Percentiles rank a stretch among this genome's conserved stretches.
These are phyloP conservation scores for Sporothrix inflata DNA, from an alignment of 2,329 filamentous ascomycete genomes.

Conservation along the genomic window DNA sequence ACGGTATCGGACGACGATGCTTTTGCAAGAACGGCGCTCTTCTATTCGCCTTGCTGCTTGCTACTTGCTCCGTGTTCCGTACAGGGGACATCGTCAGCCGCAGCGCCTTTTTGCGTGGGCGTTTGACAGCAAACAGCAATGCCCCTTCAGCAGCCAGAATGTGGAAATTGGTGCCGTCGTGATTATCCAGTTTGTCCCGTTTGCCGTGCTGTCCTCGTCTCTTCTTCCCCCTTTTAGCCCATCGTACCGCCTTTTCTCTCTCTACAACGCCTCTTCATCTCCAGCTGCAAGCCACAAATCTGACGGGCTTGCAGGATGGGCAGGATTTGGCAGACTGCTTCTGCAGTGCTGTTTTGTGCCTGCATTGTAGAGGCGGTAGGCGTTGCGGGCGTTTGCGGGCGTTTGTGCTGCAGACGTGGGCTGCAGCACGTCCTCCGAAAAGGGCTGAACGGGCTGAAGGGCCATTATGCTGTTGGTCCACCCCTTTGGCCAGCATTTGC, in stretches of 20 bases:
- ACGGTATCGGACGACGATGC: background rate
- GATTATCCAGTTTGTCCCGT: background rate
- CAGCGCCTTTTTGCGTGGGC: background rate
- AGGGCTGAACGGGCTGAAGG: background rate
- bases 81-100: background rate
- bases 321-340: background rate
- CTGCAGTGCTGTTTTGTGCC: background rate
- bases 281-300: conserved; percentile 14
- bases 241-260: background rate
- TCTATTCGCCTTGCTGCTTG: background rate
- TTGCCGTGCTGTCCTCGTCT: background rate
- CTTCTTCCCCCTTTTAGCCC: background rate
- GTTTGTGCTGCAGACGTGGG: background rate
- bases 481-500: background rate
- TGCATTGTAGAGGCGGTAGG: background rate
- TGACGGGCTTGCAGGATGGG: background rate
- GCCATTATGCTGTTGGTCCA: background rate
- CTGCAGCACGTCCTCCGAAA: background rate
- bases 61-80: background rate
- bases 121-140: background rate
- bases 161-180: background rate
- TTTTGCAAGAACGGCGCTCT: background rate
- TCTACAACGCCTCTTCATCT: background rate
- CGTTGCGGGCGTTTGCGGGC: background rate
- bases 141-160: background rate